Evolutionary conservation across 176 grass and related monocot species (phyloP).

Genomic region (Lolium rigidum): DNA sequence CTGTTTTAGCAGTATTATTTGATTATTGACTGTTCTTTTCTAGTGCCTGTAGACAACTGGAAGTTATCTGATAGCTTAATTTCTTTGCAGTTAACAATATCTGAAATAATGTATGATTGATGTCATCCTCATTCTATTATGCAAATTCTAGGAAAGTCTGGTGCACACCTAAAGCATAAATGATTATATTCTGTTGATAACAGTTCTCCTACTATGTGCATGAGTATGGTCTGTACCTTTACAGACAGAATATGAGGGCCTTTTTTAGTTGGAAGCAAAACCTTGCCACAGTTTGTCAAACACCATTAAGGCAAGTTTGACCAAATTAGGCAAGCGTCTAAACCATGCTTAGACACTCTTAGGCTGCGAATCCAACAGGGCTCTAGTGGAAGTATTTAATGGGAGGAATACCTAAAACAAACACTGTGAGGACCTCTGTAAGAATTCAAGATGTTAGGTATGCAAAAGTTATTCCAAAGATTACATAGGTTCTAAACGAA

Average conservation of each 20-base stretch:
- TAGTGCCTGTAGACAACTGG: neutral
- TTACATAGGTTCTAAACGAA: neutral
- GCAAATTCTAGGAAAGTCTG: neutral
- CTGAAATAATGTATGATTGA: slow-evolving; percentile 14
- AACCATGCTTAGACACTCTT: neutral
- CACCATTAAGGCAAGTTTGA: neutral
- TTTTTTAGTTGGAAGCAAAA: neutral
- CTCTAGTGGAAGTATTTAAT: slow-evolving; percentile 5
- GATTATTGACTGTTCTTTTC: neutral
- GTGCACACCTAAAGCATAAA: neutral
- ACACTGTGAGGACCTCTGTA: neutral
- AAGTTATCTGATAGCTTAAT: neutral
- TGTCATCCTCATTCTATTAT: neutral
- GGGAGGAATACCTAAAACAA: neutral
- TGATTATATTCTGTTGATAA: neutral
- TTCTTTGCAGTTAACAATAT: slow-evolving; percentile 1
- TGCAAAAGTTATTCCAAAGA: neutral
- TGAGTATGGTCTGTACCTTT: neutral
- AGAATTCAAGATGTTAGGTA: slow-evolving; percentile 17
- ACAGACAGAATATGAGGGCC: neutral
- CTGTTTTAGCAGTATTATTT: neutral
- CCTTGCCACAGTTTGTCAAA: neutral
- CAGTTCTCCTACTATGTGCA: neutral
- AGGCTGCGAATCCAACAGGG: slow-evolving; percentile 3
- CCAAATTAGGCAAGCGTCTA: slow-evolving; percentile 2